phyloP scores from a whole-genome alignment of 768 basidiomycete genomes.

The Psilocybe sp. region DNA sequence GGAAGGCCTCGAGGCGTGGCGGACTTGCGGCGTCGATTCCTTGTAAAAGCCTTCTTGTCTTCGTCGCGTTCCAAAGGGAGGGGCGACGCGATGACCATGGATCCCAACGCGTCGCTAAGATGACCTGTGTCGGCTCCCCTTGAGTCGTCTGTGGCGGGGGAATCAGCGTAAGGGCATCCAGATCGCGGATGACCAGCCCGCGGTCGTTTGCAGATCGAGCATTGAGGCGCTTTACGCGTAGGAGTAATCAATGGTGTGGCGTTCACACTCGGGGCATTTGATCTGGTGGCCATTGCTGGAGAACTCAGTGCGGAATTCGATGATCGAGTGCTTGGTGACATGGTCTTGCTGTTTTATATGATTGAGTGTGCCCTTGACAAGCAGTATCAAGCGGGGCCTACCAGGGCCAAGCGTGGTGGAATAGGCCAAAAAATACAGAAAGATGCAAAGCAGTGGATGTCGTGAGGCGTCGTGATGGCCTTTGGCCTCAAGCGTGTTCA shows the following conservation, averaged over 20 bases:
- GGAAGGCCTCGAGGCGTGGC: slow-evolving; percentile 16
- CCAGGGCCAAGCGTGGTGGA: no score
- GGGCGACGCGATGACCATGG: slow-evolving; percentile 37
- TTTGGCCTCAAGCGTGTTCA: no score
- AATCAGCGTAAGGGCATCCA: slow-evolving; percentile 50
- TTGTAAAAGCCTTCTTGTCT: slow-evolving; percentile 29
- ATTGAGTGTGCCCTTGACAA: no score
- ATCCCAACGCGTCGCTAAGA: slow-evolving; percentile 42
- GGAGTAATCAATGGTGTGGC: slow-evolving; percentile 30
- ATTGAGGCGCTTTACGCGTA: slow-evolving; percentile 47
- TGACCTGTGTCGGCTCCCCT: slow-evolving; percentile 12
- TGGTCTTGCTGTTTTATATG: no score
- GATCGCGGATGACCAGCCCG: slow-evolving; percentile 60
- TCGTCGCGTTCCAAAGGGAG: slow-evolving; percentile 22
- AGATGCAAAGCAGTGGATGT: no score
- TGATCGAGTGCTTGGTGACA: no score
- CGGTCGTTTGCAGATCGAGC: slow-evolving; percentile 53
- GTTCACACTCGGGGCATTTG: background rate
- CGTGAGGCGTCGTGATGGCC: no score
- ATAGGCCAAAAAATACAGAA: no score
- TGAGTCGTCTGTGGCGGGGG: slow-evolving; percentile 16
- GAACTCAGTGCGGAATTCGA: no score
- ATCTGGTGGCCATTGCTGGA: no score
- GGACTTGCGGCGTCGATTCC: slow-evolving; percentile 30
- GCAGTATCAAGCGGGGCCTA: no score